phyloP scores from a whole-genome alignment of 306 rosid species.

The Gastrolobium villosum region DNA sequence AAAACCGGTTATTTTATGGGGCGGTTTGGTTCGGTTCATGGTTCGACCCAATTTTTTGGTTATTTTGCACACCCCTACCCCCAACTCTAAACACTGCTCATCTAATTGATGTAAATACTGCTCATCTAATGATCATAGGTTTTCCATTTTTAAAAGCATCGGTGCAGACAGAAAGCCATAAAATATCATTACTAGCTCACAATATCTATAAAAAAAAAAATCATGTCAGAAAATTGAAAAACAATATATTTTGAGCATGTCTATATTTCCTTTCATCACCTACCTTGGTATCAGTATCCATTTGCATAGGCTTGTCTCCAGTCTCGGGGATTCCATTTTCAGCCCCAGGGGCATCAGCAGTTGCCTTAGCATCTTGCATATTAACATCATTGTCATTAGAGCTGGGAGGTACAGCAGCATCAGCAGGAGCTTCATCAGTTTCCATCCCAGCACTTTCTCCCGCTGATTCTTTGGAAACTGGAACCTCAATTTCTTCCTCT shows the following conservation, averaged over 20 bases:
- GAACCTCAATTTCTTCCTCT: slow-evolving; percentile 88
- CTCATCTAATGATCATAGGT: neutral
- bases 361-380: slow-evolving; percentile 87
- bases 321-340: slow-evolving; percentile 73
- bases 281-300: slow-evolving; percentile 92
- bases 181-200: slow-evolving; percentile 7
- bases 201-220: neutral
- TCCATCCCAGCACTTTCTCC: slow-evolving; percentile 76
- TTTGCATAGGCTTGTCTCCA: slow-evolving; percentile 82
- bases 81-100: neutral
- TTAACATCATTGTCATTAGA: slow-evolving; percentile 65
- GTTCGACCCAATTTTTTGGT: too few species aligned
- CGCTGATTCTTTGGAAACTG: slow-evolving; percentile 68
- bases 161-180: neutral
- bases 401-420: slow-evolving; percentile 58
- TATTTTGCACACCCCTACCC: too few species aligned
- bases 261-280: neutral
- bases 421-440: slow-evolving; percentile 74
- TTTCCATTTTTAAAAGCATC: neutral
- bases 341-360: slow-evolving; percentile 60
- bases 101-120: neutral
- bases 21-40: too few species aligned
- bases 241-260: neutral
- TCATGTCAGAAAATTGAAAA: neutral
- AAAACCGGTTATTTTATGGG: too few species aligned